Base-by-base conservation (phyloP, 176 grass and related monocot genomes). In the Zoysia pacifica region DNA sequence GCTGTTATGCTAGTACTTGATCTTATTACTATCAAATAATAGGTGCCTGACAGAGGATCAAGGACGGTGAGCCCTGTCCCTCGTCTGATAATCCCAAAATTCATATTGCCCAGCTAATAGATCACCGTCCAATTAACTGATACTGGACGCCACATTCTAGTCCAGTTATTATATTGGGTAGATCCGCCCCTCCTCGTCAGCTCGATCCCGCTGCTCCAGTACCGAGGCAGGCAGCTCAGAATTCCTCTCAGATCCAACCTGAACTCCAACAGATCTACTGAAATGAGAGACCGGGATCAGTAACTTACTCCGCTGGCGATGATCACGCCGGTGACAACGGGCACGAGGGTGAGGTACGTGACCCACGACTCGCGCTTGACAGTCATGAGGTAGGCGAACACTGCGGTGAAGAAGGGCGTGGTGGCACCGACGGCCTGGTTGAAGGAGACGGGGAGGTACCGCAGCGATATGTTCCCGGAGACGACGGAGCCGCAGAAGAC, bases 371-470 rank as follows among this genome's bases (percentile, higher is more conserved):
- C 92, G 38, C 89, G 73, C 87, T 91, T 94, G 80, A 81, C 54
- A 78, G 92, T 91, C 63, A 94, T 89, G 78, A 88, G 38, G 79
- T 89, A 91, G 1, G 89, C 89, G 84, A 94, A 91, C 0, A 91
- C 83, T 58, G 92, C 92, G 59, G 92, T 94, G 83, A 94, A 94
- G 78, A 94, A 94, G 52, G 92, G 92, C 16, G 92, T 91, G 76
- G 89, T 94, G 51, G 92, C 92, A 15, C 92, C 92, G 75, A 91
- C 89, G 5, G 92, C 92, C 86, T 94, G 92, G 83, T 94, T 94
- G 87, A 94, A 94, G 62, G 89, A 91, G 4, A 94, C 92, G 0
- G 92, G 92, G 39, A 94, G 84, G 84, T 88, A 94, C 0, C 92
- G 89, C 2, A 94, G 83, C 35, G 92, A 94, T 41, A 94, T 80